Evolutionary conservation across 208 protist genomes (phyloP).

Genomic region (Sergeia podlipaevii): DNA sequence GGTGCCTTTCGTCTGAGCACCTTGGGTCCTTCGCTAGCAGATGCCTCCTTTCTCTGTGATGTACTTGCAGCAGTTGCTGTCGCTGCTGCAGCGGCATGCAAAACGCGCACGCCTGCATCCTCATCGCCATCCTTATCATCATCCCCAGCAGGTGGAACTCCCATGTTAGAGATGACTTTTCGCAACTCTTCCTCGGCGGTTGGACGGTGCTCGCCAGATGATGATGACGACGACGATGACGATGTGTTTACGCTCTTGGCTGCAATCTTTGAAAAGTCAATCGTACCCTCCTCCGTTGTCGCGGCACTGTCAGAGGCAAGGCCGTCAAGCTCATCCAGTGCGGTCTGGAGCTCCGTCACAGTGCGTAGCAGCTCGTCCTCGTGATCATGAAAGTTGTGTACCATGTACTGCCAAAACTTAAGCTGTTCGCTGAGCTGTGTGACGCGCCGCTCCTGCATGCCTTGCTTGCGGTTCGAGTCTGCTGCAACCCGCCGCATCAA

Average conservation of each 20-base stretch:
- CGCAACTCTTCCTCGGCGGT: neutral
- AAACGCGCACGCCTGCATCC: neutral
- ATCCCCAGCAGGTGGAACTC: neutral
- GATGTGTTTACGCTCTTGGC: constrained; percentile 26
- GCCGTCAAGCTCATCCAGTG: constrained; percentile 81
- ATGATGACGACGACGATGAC: neutral
- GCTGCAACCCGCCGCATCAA: constrained; percentile 85
- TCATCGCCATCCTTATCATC: constrained; percentile 3
- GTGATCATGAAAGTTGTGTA: constrained; percentile 92
- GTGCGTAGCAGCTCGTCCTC: constrained; percentile 82
- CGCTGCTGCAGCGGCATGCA: no score
- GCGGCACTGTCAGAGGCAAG: constrained; percentile 42
- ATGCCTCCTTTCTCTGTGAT: neutral
- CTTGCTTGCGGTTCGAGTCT: constrained; percentile 79
- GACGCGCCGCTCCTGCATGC: constrained; percentile 87
- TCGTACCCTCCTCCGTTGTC: constrained; percentile 67
- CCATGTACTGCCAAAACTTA: constrained; percentile 93
- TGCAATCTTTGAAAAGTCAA: constrained; percentile 65
- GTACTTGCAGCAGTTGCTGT: neutral
- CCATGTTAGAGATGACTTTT: neutral
- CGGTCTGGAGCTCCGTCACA: constrained; percentile 56
- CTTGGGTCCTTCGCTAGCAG: constrained; percentile 33
- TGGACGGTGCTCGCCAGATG: constrained; percentile 2
- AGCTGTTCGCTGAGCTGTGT: constrained; percentile 83
- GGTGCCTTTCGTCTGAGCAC: constrained; percentile 70